These are phyloP conservation scores for Bipolaris zeicola DNA, from an alignment of 2,329 filamentous ascomycete genomes.

Conservation along the genomic window DNA sequence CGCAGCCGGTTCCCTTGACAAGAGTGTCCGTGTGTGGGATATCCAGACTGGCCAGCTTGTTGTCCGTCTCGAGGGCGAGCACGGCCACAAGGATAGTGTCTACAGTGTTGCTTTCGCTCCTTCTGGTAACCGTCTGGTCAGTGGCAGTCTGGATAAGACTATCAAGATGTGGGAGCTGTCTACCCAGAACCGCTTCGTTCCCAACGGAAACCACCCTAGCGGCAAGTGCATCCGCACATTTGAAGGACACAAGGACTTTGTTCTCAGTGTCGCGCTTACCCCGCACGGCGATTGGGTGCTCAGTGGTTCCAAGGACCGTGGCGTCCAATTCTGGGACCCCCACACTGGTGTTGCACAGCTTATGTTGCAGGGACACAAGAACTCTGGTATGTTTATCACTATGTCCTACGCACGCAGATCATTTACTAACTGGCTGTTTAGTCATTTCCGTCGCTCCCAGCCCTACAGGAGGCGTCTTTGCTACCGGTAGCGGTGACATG, in stretches of 20 bases:
- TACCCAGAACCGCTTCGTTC: slow-evolving; percentile 69
- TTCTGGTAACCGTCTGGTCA: slow-evolving; percentile 89
- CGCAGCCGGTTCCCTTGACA: slow-evolving; percentile 92
- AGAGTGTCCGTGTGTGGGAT: slow-evolving; percentile 98
- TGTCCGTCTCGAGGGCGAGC: slow-evolving; percentile 88
- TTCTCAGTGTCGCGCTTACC: slow-evolving; percentile 91
- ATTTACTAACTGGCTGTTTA: slow-evolving; percentile 30
- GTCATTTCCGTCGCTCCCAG: slow-evolving; percentile 97
- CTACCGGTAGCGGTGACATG: slow-evolving; percentile 97
- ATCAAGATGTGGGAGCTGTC: slow-evolving; percentile 99
- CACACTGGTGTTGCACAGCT: slow-evolving; percentile 91
- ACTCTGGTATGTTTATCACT: slow-evolving; percentile 66
- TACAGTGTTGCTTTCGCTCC: slow-evolving; percentile 97
- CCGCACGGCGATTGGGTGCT: slow-evolving; percentile 96
- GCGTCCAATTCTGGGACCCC: slow-evolving; percentile 98
- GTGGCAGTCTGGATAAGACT: slow-evolving; percentile 93
- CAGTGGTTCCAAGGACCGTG: slow-evolving; percentile 94
- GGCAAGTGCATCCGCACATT: slow-evolving; percentile 97
- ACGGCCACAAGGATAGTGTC: slow-evolving; percentile 95
- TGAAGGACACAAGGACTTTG: slow-evolving; percentile 98
- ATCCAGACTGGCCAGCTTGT: slow-evolving; percentile 83
- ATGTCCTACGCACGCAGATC: neutral
- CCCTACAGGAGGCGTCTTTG: slow-evolving; percentile 85
- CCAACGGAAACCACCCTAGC: slow-evolving; percentile 73
- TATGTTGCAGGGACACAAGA: slow-evolving; percentile 99